Percentiles rank a stretch among this genome's conserved stretches.
Conservation (phyloP, 2,329 filamentous ascomycete species). For the Capronia epimyces region DNA sequence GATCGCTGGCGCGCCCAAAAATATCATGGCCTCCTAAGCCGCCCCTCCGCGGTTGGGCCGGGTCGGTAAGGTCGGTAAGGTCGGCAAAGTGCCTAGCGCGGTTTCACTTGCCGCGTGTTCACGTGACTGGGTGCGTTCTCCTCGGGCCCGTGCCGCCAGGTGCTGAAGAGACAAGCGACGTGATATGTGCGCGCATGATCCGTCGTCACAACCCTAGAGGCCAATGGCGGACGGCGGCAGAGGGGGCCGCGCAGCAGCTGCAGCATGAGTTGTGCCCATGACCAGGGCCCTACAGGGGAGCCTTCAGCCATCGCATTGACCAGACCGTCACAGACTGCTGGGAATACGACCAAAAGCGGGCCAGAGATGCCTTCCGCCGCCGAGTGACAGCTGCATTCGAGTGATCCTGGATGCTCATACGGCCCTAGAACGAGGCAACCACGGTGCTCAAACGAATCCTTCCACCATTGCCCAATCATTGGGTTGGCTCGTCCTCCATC, state of each 20-base stretch:
- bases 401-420: neutral
- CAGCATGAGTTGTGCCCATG: too few relatives aligned
- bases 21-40: too few relatives aligned
- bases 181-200: constrained; percentile 11
- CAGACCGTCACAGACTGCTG: neutral
- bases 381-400: neutral
- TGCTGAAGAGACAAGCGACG: constrained; percentile 5
- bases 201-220: constrained; percentile 7
- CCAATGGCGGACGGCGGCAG: constrained; percentile 13
- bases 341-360: constrained; percentile 1
- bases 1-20: too few relatives aligned
- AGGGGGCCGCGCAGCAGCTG: too few relatives aligned
- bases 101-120: constrained; percentile 5
- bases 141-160: constrained; percentile 3
- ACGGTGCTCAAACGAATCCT: neutral
- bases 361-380: neutral
- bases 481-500: constrained; percentile 9
- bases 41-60: constrained; percentile 2
- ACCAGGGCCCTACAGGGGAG: too few relatives aligned
- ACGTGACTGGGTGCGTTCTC: constrained; percentile 14
- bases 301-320: neutral
- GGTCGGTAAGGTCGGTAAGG: constrained; percentile 5
- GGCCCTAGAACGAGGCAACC: neutral
- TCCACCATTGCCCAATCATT: neutral
- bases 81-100: neutral